Conservation (phyloP, 371 early-diverging fungal species). For the Apophysomyces variabilis region DNA sequence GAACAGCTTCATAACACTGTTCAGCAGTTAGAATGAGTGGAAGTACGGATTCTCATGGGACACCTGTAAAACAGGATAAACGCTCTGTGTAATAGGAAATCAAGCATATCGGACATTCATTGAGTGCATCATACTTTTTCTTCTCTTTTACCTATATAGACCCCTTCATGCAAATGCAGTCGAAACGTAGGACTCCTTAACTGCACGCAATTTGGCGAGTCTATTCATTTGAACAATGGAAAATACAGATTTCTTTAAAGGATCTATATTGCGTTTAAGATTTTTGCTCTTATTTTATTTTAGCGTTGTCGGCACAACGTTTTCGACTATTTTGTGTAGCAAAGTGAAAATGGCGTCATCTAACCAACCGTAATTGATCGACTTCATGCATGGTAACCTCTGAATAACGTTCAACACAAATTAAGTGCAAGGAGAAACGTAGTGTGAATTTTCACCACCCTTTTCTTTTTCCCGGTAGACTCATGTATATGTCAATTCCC, state of each 20-base stretch:
- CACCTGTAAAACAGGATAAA: neutral
- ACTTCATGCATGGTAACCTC: neutral
- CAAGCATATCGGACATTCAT: too few relatives aligned
- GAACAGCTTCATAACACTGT: too few relatives aligned
- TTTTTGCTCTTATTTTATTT: neutral
- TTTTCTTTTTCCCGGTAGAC: too few relatives aligned
- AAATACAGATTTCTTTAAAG: too few relatives aligned
- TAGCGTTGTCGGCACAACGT: neutral
- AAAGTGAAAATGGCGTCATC: conserved; percentile 1
- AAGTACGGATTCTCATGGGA: too few relatives aligned
- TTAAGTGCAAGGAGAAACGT: too few relatives aligned
- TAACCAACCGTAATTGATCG: neutral
- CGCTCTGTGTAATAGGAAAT: neutral
- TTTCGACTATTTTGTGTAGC: conserved; percentile 8
- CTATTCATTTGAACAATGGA: neutral
- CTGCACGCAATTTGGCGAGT: conserved; percentile 4
- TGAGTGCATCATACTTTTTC: neutral
- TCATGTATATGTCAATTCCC: too few relatives aligned
- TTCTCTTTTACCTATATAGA: neutral
- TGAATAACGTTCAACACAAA: too few relatives aligned
- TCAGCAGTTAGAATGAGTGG: too few relatives aligned
- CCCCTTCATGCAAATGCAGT: conserved; percentile 4
- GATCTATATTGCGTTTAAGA: neutral
- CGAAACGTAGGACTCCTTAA: conserved; percentile 1
- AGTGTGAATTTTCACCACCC: too few relatives aligned